A percentile compares a stretch with the other conserved stretches of the same genome.
Evolutionary conservation across 495 filamentous ascomycete genomes (phyloP).

Genomic region (Articulospora tetracladia): DNA sequence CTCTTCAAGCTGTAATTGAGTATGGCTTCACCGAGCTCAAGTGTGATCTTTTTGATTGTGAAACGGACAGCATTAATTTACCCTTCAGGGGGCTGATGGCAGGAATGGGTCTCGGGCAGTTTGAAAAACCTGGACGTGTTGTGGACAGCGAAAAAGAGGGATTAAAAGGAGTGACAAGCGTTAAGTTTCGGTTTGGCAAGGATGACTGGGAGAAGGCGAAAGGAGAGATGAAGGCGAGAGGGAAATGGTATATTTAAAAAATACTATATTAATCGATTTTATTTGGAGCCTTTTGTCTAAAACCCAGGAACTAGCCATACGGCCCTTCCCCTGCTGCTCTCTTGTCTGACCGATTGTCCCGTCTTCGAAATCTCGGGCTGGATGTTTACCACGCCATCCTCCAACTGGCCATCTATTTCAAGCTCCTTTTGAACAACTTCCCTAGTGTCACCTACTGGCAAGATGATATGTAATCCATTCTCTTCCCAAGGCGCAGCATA

Average conservation of each 20-base stretch:
- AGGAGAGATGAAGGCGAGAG: slow-evolving; percentile 1
- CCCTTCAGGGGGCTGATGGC: slow-evolving; percentile 11
- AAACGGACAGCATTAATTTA: slow-evolving; percentile 2
- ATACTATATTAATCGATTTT: neutral
- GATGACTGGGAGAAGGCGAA: slow-evolving; percentile 1
- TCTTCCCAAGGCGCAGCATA: slow-evolving; percentile 50
- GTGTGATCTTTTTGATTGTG: neutral
- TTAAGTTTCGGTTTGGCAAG: neutral
- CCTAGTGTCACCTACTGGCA: slow-evolving; percentile 48
- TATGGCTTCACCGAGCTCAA: slow-evolving; percentile 7
- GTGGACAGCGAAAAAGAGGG: neutral
- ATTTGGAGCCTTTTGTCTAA: neutral
- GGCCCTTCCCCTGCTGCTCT: neutral
- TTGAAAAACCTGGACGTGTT: neutral
- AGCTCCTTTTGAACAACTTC: neutral
- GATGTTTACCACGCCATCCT: no score
- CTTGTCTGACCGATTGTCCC: neutral
- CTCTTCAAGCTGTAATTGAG: slow-evolving; percentile 9
- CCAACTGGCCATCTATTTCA: no score
- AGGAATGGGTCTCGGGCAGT: slow-evolving; percentile 2
- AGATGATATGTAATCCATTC: slow-evolving; percentile 39
- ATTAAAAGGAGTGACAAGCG: neutral
- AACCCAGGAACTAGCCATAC: neutral
- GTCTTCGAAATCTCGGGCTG: no score
- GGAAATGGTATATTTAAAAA: slow-evolving; percentile 9